Percentiles rank a stretch among this genome's conserved stretches.
phyloP scores from a whole-genome alignment of 169 alveolate genomes.

The Cytauxzoon felis region DNA sequence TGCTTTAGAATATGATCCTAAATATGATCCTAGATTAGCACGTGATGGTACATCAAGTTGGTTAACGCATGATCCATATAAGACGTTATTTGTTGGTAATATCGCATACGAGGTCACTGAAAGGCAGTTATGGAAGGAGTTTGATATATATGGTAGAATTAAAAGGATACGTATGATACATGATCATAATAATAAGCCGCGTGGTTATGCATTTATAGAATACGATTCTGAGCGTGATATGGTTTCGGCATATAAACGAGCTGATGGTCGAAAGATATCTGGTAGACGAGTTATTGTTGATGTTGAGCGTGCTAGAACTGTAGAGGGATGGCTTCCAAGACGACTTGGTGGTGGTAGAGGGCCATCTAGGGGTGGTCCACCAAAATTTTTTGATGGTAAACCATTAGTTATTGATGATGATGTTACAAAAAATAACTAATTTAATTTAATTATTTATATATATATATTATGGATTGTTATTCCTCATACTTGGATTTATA shows the following conservation, averaged over 20 bases:
- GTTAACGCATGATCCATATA: slow-evolving; percentile 85
- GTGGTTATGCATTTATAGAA: slow-evolving; percentile 96
- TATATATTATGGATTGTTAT: background rate
- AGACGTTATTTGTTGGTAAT: slow-evolving; percentile 91
- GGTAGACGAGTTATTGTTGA: slow-evolving; percentile 92
- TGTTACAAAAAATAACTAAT: too few relatives aligned
- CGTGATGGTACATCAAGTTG: slow-evolving; percentile 54
- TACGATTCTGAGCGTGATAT: slow-evolving; percentile 86
- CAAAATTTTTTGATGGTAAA: slow-evolving; percentile 60
- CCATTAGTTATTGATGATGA: slow-evolving; percentile 22
- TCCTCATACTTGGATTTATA: background rate
- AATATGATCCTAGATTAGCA: slow-evolving; percentile 49
- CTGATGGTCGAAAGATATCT: slow-evolving; percentile 88
- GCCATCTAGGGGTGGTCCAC: slow-evolving; percentile 68
- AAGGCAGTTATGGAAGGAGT: slow-evolving; percentile 83
- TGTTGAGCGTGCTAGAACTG: slow-evolving; percentile 92
- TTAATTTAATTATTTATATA: background rate
- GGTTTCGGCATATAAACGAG: slow-evolving; percentile 86
- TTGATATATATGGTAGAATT: slow-evolving; percentile 91
- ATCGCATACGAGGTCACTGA: slow-evolving; percentile 90
- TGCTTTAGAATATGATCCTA: slow-evolving; percentile 65
- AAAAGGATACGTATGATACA: slow-evolving; percentile 75
- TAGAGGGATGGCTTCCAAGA: slow-evolving; percentile 90
- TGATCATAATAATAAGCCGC: slow-evolving; percentile 85
- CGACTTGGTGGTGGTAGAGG: slow-evolving; percentile 95